Evolutionary conservation across 768 basidiomycete genomes (phyloP), one percentile per base, ranked within the genome.

Genomic region (Agaricus subrufescens): DNA sequence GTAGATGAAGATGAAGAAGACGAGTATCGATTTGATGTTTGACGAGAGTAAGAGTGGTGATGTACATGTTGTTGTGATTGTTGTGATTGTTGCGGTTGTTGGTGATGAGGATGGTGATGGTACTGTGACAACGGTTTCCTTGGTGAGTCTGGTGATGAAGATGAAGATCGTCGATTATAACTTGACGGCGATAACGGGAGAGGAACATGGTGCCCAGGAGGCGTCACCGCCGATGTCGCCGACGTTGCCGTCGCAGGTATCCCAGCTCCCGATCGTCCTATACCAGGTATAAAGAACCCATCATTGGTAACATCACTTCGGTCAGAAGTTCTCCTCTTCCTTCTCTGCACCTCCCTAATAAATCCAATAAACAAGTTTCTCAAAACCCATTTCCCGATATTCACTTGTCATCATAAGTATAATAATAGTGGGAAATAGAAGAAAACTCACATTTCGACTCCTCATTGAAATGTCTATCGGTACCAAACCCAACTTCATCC

Each of bases 371-470:
- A 97, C 12, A 97, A 71, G 66, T 95, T 96, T 29, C 87, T 80
- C 23, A 96, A 70, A 1, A 92, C 83, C 91, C 93, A 95, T 72
- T 91, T 95, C 1, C 92, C 94, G 45, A 96, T 75, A 67, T 95
- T 96, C 61, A 96, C 94, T 97, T 40, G 52, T 31, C 50, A 34
- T 27, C 9, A 48, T 23, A 39, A 46, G 49, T 42, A 60, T 25
- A 14, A 50, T 47, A 37, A 43, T 15, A 53, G 46, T 12, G n/a
- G 31, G 34, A 14, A 14, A 6, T 44, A 25, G 43, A 46, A 11
- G 5, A 29, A 19, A 40, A 81, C 89, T 66, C 62, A 94, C 96
- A 65, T 68, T 94, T 84, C 14, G 84, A 75, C 63, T 98, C 96
- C 53, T 94, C 92, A 46, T 75, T 83, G 60, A 85, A 84, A 8